These are phyloP conservation scores for Ascocoryne sarcoides DNA, from an alignment of 2,329 filamentous ascomycete species.

Conservation along the genomic window DNA sequence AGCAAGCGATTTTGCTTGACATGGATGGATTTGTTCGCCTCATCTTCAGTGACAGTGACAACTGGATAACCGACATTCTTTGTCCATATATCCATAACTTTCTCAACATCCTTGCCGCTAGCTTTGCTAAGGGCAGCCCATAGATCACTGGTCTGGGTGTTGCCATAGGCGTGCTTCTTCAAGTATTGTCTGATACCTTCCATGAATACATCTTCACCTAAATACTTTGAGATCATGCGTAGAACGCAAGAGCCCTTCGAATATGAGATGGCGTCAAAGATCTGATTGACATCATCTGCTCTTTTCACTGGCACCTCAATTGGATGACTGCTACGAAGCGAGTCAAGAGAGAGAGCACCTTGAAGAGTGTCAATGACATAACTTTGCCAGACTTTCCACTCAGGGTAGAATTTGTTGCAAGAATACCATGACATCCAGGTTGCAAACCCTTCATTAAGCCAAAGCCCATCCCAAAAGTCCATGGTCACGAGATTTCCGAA, in stretches of 20 bases:
- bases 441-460: constrained; percentile 90
- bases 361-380: constrained; percentile 92
- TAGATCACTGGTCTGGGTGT: constrained; percentile 83
- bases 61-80: constrained; percentile 94
- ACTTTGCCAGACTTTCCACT: constrained; percentile 96
- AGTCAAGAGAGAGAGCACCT: constrained; percentile 79
- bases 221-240: constrained; percentile 92
- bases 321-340: constrained; percentile 86
- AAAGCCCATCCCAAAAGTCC: constrained; percentile 97
- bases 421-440: constrained; percentile 94
- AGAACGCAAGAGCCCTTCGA: constrained; percentile 93
- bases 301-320: constrained; percentile 95
- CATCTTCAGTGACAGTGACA: constrained; percentile 72
- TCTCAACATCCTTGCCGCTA: constrained; percentile 81
- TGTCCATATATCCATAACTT: constrained; percentile 93
- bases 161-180: constrained; percentile 94
- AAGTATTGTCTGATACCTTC: constrained; percentile 86
- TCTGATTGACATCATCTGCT: constrained; percentile 94
- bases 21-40: constrained; percentile 62
- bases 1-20: constrained; percentile 95
- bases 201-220: constrained; percentile 87
- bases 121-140: constrained; percentile 83
- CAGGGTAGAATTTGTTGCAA: constrained; percentile 89
- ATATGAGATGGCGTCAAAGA: constrained; percentile 96
- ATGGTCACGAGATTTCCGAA: constrained; percentile 96